These are phyloP conservation scores for Tricholoma bakamatsutake DNA, from an alignment of 768 basidiomycete genomes.

Conservation along the genomic window DNA sequence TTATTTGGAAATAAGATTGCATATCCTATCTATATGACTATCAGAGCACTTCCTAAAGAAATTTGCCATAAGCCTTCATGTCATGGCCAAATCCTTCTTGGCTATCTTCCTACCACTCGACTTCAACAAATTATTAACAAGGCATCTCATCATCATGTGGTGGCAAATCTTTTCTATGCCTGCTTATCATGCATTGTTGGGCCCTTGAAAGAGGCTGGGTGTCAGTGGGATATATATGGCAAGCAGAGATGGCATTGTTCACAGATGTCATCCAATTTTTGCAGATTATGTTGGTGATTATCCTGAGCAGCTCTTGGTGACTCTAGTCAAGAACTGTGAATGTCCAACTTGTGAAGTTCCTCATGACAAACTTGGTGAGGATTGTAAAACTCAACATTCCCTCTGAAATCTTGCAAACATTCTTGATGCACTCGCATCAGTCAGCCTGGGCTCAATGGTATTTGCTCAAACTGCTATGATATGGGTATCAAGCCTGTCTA, in stretches of 20 bases:
- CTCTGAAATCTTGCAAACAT: too few relatives aligned
- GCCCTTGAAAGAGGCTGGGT: constrained; percentile 23
- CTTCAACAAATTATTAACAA: constrained; percentile 25
- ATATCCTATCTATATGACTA: constrained; percentile 43
- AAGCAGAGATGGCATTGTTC: constrained; percentile 29
- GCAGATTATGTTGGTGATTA: constrained; percentile 35
- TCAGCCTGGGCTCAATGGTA: too few relatives aligned
- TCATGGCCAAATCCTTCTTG: constrained; percentile 31
- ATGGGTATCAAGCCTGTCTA: too few relatives aligned
- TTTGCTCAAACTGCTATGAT: too few relatives aligned
- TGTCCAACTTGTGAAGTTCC: constrained; percentile 22
- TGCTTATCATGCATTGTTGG: constrained; percentile 24
- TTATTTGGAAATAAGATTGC: constrained; percentile 34
- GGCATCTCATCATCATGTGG: constrained; percentile 17
- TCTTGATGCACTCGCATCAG: too few relatives aligned
- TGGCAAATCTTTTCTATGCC: constrained; percentile 32
- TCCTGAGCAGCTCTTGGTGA: constrained; percentile 32
- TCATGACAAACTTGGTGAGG: constrained; percentile 15
- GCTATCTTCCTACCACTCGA: constrained; percentile 33
- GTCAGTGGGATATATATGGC: constrained; percentile 17
- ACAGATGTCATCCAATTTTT: constrained; percentile 31
- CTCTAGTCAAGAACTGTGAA: constrained; percentile 16
- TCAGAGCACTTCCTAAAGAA: constrained; percentile 38
- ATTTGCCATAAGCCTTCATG: constrained; percentile 32
- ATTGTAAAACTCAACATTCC: constrained; percentile 1